Percentiles rank a stretch among this genome's conserved stretches.
Conservation (phyloP, 225 moss, liverwort and hornwort species). For the Antitrichia curtipendula region DNA sequence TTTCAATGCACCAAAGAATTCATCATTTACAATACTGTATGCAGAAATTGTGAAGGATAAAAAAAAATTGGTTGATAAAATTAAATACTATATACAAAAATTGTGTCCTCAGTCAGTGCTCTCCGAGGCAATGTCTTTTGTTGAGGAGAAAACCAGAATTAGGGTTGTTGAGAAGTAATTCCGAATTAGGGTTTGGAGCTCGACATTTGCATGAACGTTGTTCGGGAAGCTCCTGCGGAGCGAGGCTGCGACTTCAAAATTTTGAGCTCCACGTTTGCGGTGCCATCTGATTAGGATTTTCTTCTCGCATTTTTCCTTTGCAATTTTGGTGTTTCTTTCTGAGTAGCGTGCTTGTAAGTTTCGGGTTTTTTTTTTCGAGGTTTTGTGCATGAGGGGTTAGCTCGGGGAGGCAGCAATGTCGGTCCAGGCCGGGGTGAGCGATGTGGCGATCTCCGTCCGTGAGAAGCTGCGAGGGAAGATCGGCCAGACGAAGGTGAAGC, state of each 20-base stretch:
- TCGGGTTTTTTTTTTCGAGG: not conserved
- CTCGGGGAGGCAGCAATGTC: constrained; percentile 34
- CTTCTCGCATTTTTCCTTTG: not conserved
- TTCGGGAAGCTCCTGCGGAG: not conserved
- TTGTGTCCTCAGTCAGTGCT: not conserved
- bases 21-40: not conserved
- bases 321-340: not conserved
- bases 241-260: not conserved
- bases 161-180: not conserved
- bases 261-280: not conserved
- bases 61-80: no score
- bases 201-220: not conserved
- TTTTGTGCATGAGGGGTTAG: constrained; percentile 7
- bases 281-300: not conserved
- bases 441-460: constrained; percentile 88
- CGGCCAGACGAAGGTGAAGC: constrained; percentile 89
- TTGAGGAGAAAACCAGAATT: not conserved
- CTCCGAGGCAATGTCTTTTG: not conserved
- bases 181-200: not conserved
- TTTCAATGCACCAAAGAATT: not conserved
- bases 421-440: constrained; percentile 95
- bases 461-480: constrained; percentile 97
- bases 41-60: not conserved
- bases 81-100: not conserved
- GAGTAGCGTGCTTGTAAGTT: not conserved